Conservation (phyloP, 345 rosid genomes). For the Rhizophora apiculata region DNA sequence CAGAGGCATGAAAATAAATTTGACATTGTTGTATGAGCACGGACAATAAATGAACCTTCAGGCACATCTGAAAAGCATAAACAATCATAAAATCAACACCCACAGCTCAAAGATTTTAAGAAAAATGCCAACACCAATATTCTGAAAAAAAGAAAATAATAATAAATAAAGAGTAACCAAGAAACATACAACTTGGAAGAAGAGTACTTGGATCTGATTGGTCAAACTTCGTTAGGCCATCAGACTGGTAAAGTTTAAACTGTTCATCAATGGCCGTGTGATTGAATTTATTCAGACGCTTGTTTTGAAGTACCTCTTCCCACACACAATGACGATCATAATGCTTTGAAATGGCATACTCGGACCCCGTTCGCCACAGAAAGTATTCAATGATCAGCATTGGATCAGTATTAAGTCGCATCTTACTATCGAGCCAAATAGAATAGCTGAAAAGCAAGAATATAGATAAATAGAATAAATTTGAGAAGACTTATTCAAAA, state of each 20-base stretch:
- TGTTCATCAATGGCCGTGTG: conserved; percentile 76
- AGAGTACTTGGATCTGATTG: conserved; percentile 52
- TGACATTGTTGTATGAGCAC: conserved; percentile 93
- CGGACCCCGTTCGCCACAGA: conserved; percentile 76
- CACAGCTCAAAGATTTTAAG: conserved; percentile 1
- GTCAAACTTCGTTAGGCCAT: conserved; percentile 76
- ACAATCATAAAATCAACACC: conserved; percentile 22
- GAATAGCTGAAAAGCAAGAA: conserved; percentile 60
- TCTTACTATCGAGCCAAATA: conserved; percentile 92
- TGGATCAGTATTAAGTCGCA: conserved; percentile 82
- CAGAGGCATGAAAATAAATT: conserved; percentile 89
- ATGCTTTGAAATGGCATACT: conserved; percentile 94
- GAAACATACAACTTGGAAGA: conserved; percentile 80
- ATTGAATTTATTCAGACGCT: conserved; percentile 70
- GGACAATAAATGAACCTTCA: conserved; percentile 88
- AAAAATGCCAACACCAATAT: conserved; percentile 10
- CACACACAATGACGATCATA: conserved; percentile 93
- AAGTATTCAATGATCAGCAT: conserved; percentile 75
- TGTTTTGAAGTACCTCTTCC: conserved; percentile 90
- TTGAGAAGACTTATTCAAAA: conserved; percentile 3
- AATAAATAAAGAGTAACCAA: background rate
- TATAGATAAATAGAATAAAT: conserved; percentile 6
- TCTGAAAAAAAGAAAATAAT: background rate
- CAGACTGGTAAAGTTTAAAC: conserved; percentile 60
- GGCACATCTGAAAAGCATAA: conserved; percentile 71